phyloP scores from a whole-genome alignment of 208 protist species.

The Naegleria fowleri region DNA sequence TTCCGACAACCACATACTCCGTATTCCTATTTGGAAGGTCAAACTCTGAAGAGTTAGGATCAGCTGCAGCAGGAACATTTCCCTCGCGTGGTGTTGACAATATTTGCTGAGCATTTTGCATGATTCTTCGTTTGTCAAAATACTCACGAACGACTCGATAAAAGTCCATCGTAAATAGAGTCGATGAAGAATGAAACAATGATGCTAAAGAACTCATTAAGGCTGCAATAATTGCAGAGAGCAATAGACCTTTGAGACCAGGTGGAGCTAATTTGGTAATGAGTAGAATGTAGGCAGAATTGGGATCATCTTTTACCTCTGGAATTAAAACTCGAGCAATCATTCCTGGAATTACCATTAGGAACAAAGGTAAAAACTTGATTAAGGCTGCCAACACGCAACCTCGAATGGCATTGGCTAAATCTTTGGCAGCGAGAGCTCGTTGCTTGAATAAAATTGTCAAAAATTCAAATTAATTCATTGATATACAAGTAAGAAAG shows the following conservation, averaged over 20 bases:
- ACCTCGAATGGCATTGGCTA: constrained; percentile 29
- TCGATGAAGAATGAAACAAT: constrained; percentile 43
- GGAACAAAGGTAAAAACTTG: constrained; percentile 40
- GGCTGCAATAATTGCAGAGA: constrained; percentile 43
- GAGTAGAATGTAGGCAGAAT: constrained; percentile 42
- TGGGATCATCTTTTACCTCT: constrained; percentile 36
- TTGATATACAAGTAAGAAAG: too few species aligned
- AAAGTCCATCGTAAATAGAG: constrained; percentile 50
- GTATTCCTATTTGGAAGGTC: neutral
- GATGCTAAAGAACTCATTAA: constrained; percentile 47
- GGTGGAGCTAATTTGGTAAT: constrained; percentile 36
- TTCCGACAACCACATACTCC: neutral
- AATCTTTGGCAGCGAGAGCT: constrained; percentile 37
- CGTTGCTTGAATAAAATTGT: constrained; percentile 26
- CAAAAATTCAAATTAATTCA: too few species aligned
- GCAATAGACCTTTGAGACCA: constrained; percentile 39
- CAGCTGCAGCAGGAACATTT: neutral
- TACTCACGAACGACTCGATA: constrained; percentile 25
- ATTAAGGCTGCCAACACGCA: constrained; percentile 30
- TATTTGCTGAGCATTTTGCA: neutral
- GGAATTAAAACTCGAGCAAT: constrained; percentile 36
- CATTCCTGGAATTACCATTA: constrained; percentile 47
- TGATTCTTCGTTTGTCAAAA: neutral
- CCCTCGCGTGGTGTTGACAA: neutral
- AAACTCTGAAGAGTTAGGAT: neutral